Evolutionary conservation across 441 rosid species (phyloP).

Genomic region (Iberis amara): DNA sequence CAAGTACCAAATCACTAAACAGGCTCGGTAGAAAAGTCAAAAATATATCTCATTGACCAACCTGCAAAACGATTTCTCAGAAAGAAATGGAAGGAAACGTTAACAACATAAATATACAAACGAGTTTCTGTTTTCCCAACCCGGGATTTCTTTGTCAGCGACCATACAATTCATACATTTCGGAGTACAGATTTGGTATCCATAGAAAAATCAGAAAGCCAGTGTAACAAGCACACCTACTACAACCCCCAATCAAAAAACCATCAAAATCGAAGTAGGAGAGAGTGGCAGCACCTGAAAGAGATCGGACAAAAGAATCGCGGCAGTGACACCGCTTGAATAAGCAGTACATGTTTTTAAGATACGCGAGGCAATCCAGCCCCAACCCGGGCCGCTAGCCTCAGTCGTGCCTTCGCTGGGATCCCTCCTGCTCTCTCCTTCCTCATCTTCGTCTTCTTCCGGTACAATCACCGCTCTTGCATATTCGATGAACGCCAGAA

Average conservation of each 20-base stretch:
- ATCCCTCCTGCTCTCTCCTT: slow-evolving; percentile 15
- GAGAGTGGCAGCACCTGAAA: slow-evolving; percentile 48
- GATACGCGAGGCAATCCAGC: slow-evolving; percentile 69
- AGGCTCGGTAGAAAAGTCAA: not conserved
- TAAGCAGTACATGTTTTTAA: slow-evolving; percentile 73
- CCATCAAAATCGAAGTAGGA: slow-evolving; percentile 3
- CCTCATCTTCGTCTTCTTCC: slow-evolving; percentile 32
- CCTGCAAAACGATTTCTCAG: not conserved
- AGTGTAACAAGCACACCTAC: slow-evolving; percentile 10
- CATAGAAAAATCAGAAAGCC: slow-evolving; percentile 1
- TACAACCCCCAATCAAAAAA: not conserved
- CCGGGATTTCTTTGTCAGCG: too few relatives aligned
- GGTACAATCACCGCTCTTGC: slow-evolving; percentile 51
- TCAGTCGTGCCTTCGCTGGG: slow-evolving; percentile 26
- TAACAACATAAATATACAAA: not conserved
- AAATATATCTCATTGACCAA: slow-evolving; percentile 1
- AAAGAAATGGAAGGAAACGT: too few relatives aligned
- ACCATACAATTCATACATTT: not conserved
- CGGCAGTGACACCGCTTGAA: slow-evolving; percentile 83
- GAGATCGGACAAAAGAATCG: slow-evolving; percentile 78
- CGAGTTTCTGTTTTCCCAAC: not conserved
- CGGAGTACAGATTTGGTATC: not conserved
- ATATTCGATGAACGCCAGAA: slow-evolving; percentile 64
- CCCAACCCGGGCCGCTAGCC: slow-evolving; percentile 60
- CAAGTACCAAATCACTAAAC: not conserved